A percentile compares a stretch with the other conserved stretches of the same genome.
These are phyloP conservation scores for Isatis tinctoria DNA, from an alignment of 345 rosid genomes.

Conservation along the genomic window DNA sequence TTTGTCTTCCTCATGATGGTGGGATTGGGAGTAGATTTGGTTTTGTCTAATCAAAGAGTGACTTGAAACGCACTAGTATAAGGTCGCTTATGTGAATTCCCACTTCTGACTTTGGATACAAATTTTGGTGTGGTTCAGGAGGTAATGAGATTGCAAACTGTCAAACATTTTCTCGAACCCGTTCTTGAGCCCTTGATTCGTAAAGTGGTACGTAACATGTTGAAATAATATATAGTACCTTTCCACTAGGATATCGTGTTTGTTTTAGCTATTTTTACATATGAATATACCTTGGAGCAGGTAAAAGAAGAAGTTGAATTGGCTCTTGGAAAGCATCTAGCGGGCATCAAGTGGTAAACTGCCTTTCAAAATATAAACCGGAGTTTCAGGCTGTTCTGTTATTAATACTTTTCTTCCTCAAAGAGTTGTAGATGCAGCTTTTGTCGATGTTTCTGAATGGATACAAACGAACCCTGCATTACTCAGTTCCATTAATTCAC, in stretches of 20 bases:
- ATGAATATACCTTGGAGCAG: slow-evolving; percentile 37
- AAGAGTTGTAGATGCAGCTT: too few relatives aligned
- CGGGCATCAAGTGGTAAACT: slow-evolving; percentile 58
- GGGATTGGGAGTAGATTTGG: background rate
- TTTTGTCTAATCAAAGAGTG: background rate
- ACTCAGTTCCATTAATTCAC: too few relatives aligned
- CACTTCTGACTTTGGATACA: slow-evolving; percentile 25
- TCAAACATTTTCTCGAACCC: slow-evolving; percentile 75
- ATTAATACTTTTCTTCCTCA: background rate
- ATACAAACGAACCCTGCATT: too few relatives aligned
- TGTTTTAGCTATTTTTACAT: background rate
- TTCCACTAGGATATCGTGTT: background rate
- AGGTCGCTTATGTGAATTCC: background rate
- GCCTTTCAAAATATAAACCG: background rate
- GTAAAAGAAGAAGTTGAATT: slow-evolving; percentile 93
- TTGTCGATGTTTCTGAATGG: too few relatives aligned
- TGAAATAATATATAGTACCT: background rate
- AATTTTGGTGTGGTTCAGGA: slow-evolving; percentile 86
- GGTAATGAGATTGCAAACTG: slow-evolving; percentile 69
- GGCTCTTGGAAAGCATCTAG: slow-evolving; percentile 74
- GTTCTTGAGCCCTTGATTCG: slow-evolving; percentile 93
- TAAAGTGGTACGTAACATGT: slow-evolving; percentile 64
- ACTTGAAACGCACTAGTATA: too few relatives aligned
- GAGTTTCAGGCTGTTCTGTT: background rate
- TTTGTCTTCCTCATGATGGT: too few relatives aligned